Evolutionary conservation across 352 stramenopile genomes (phyloP).

Genomic region (Hyaloperonospora arabidopsidis): DNA sequence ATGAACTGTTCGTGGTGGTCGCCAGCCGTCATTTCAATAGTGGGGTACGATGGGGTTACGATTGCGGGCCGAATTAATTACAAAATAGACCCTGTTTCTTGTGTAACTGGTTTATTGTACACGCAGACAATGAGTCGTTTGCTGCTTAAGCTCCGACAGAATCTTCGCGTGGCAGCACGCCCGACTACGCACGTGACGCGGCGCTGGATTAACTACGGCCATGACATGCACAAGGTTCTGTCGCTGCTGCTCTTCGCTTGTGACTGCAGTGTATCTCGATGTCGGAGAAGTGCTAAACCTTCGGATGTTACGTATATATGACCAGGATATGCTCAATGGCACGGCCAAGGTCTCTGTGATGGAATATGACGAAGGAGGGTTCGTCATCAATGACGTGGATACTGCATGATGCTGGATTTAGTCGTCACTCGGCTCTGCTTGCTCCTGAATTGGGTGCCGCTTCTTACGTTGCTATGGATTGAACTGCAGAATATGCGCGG

Average conservation of each 20-base stretch:
- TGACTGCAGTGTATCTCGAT: not conserved
- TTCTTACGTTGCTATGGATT: too few species aligned
- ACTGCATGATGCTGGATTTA: constrained; percentile 22
- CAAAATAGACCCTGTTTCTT: too few species aligned
- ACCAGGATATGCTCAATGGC: constrained; percentile 76
- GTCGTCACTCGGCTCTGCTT: not conserved
- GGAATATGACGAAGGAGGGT: constrained; percentile 81
- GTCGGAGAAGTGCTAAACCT: constrained; percentile 1
- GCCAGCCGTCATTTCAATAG: constrained; percentile 13
- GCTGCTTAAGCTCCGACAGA: constrained; percentile 23
- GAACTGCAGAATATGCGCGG: constrained; percentile 68
- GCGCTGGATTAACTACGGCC: constrained; percentile 72
- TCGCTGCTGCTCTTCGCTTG: not conserved
- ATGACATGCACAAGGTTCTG: constrained; percentile 71
- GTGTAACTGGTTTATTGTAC: too few species aligned
- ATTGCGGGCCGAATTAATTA: too few species aligned
- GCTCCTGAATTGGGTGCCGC: not conserved
- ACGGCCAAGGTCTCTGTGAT: constrained; percentile 71
- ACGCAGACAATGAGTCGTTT: too few species aligned
- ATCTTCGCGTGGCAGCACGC: constrained; percentile 13
- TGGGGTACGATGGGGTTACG: constrained; percentile 12
- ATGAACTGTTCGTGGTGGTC: constrained; percentile 56
- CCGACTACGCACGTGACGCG: constrained; percentile 17
- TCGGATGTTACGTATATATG: not conserved
- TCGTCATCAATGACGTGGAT: constrained; percentile 78